Evolutionary conservation across 2,329 filamentous ascomycete species (phyloP).

Genomic region (Aspergillus neoniger): DNA sequence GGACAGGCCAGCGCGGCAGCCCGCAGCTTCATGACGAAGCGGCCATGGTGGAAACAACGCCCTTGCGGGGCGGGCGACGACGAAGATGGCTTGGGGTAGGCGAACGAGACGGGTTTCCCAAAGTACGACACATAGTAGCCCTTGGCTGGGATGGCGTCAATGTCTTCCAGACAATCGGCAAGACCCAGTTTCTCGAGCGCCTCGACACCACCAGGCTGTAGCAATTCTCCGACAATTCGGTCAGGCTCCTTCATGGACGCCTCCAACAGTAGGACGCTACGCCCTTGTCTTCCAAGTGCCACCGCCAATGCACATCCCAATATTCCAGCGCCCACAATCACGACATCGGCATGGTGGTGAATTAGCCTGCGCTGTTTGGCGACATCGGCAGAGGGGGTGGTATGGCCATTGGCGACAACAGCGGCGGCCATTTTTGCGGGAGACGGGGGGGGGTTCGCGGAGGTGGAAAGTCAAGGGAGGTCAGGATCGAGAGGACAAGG

Average conservation of each 20-base stretch:
- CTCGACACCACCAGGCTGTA: constrained; percentile 87
- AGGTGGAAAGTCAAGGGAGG: constrained; percentile 11
- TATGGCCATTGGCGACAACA: constrained; percentile 26
- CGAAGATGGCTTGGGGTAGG: constrained; percentile 68
- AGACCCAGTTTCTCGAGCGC: constrained; percentile 81
- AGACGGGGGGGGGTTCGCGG: not conserved
- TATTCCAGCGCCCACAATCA: constrained; percentile 89
- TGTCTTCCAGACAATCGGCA: constrained; percentile 77
- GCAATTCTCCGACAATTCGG: constrained; percentile 90
- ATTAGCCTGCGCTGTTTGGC: constrained; percentile 51
- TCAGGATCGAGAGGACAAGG: constrained; percentile 13
- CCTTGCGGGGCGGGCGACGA: constrained; percentile 65
- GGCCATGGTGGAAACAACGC: constrained; percentile 86
- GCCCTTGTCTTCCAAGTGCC: constrained; percentile 81
- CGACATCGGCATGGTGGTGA: constrained; percentile 73
- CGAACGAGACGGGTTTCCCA: constrained; percentile 70
- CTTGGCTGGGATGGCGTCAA: constrained; percentile 78
- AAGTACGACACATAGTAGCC: constrained; percentile 90
- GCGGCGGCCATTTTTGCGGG: constrained; percentile 31
- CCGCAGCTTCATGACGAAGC: constrained; percentile 83
- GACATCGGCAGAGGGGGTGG: constrained; percentile 23
- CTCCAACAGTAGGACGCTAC: constrained; percentile 88
- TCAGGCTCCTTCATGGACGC: constrained; percentile 87
- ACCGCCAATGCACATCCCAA: constrained; percentile 85
- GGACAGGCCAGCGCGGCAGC: constrained; percentile 70